Percentiles rank a stretch among this genome's conserved stretches.
Conservation (phyloP, 805 yeast species). For the Metschnikowia kunwiensis region DNA sequence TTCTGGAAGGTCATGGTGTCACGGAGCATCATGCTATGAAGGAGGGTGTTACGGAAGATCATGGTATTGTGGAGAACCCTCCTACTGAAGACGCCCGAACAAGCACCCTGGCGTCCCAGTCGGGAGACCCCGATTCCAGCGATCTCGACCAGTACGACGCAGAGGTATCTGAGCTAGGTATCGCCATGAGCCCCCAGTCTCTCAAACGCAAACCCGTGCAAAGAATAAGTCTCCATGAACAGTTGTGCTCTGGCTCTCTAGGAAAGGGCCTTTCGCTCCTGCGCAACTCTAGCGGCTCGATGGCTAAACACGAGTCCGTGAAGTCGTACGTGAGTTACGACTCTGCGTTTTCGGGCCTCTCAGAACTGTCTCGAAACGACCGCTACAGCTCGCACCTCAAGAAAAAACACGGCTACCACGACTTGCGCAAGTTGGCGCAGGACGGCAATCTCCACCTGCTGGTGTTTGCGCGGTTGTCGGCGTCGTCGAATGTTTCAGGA, state of each 20-base stretch:
- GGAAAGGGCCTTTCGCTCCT: constrained; percentile 22
- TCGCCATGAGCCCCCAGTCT: constrained; percentile 39
- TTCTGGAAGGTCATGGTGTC: too few species aligned
- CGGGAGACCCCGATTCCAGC: constrained; percentile 11
- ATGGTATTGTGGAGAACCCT: too few species aligned
- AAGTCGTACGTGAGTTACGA: constrained; percentile 60
- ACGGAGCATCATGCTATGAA: too few species aligned
- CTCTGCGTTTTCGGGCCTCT: constrained; percentile 44
- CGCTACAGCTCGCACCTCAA: constrained; percentile 28
- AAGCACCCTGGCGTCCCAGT: too few species aligned
- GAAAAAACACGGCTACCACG: constrained; percentile 49
- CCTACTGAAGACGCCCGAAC: too few species aligned
- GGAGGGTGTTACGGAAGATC: too few species aligned
- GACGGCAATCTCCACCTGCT: constrained; percentile 1
- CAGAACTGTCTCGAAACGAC: constrained; percentile 2
- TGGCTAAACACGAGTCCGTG: constrained; percentile 36
- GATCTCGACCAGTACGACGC: constrained; percentile 32
- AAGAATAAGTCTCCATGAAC: constrained; percentile 27
- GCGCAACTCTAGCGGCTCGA: constrained; percentile 32
- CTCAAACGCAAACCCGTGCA: constrained; percentile 20
- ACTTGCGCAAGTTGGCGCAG: constrained; percentile 38
- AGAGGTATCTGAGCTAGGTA: constrained; percentile 42
- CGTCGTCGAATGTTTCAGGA: constrained; percentile 9
- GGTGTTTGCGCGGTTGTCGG: constrained; percentile 6
- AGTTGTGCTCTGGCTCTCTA: constrained; percentile 4